Percentiles rank a stretch among this genome's conserved stretches.
Conservation (phyloP, 169 alveolate genomes). For the Babesia ovata region DNA sequence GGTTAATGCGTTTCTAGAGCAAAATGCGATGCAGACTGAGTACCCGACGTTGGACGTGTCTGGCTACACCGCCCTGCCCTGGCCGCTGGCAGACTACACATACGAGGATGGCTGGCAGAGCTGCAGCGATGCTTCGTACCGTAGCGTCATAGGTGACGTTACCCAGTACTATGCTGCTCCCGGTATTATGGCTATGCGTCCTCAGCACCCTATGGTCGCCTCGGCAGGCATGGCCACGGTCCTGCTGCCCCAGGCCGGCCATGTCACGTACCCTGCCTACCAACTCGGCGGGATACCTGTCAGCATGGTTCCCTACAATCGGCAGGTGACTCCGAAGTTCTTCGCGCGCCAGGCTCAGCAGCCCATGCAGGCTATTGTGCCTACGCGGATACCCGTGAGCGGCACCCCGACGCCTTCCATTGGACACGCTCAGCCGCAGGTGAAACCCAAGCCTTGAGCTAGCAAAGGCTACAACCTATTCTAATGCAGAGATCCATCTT, state of each 20-base stretch:
- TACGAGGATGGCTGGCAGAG: conserved; percentile 51
- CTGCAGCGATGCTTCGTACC: conserved; percentile 50
- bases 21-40: conserved; percentile 2
- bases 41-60: conserved; percentile 54
- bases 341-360: conserved; percentile 18
- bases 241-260: conserved; percentile 46
- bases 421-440: neutral
- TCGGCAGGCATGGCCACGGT: conserved; percentile 43
- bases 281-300: conserved; percentile 55
- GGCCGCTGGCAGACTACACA: conserved; percentile 3
- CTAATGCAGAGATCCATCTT: too few relatives aligned
- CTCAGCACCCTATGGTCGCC: conserved; percentile 43
- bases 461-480: neutral
- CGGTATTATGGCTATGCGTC: conserved; percentile 41
- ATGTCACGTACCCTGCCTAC: conserved; percentile 53
- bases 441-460: neutral
- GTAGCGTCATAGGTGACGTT: conserved; percentile 56
- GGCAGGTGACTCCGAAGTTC: conserved; percentile 56
- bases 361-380: conserved; percentile 3
- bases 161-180: conserved; percentile 4
- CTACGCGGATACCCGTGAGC: neutral
- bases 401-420: neutral
- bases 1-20: neutral
- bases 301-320: conserved; percentile 52
- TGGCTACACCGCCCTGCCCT: conserved; percentile 9